Base-by-base conservation (phyloP, 1,284 basidiomycete species). In the Ceratobasidium sp. region DNA sequence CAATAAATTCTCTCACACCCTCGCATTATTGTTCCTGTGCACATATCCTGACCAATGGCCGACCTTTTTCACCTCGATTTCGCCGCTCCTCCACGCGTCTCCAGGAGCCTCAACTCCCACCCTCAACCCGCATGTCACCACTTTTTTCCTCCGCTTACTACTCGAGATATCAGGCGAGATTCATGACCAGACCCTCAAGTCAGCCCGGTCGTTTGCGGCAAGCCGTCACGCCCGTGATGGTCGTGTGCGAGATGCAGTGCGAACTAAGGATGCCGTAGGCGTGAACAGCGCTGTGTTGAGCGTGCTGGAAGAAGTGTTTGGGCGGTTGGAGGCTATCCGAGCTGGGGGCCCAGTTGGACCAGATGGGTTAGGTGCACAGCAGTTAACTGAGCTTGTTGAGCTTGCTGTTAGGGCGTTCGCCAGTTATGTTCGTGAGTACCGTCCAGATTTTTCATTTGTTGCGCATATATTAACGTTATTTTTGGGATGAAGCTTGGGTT, bases 1-100 rank as follows among this genome's bases (percentile, higher is more conserved):
- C 83, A 99, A 99, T 89, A 99, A 99, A 86, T 95, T 99, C 84
- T 96, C 96, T 20, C 97, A 98, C 87, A 97, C 96, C n/a, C 88
- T 99, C 65, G 94, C 97, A 0, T 90, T 98, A 77, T 92, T 99
- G 84, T 97, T 99, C 86, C 90, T 99, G 68, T 93, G 93, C 86
- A 93, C 94, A 17, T 98, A 98, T 86, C 90, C 91, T 80, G 89
- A 91, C 64, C 92, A 92, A 84, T 95, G 94, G 92, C 92, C 94
- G 56, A 87, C 90, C 59, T 95, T 96, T 87, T 94, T 96, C 87
- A 85, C 88, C 80, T 91, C 95, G 84, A 85, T 96, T 78, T 93
- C 96, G 84, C 85, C 90, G 77, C 89, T 95, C 84, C 91, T 96
- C 81, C 91, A 87, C 64, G 88, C 90, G 1, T 66, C 66, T 52